Evolutionary conservation across 176 grass and related monocot genomes (phyloP), one percentile per base, ranked within the genome.

Genomic region (Ensete glaucum): DNA sequence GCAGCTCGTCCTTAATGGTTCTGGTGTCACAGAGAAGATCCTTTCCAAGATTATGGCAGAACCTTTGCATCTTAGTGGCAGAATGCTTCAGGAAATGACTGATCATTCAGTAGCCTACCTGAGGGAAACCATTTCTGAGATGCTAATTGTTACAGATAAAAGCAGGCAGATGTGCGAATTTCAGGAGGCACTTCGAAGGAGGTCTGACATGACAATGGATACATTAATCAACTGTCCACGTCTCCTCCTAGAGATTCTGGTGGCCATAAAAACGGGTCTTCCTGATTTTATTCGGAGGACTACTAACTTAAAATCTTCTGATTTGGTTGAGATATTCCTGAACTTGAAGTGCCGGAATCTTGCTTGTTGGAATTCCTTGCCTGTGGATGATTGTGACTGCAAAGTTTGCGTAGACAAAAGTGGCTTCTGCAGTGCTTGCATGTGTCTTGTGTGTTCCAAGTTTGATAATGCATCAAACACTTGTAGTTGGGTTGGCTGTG

Each of bases 81-180:
- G 90, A 79, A 93, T 98, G 90, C 90, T 98, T 93, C 90, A 91
- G 76, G 90, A 93, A 80, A 98, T 98, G 95, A 91, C 90, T 48
- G 86, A 85, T 26, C 89, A 78, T 80, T 98, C 95, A 76, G 79
- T 91, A 79, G 78, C 80, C 71, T 98, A 89, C 79, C 72, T 98
- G 77, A 98, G 83, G 84, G 82, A 98, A 74, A 83, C 90, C 22
- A 93, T 98, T 79, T 89, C 80, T 88, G 95, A 98, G 21, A 89
- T 93, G 77, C 80, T 98, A 76, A 80, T 80, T 8, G 78, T 77
- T 85, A 68, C 78, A 76, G 82, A 89, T 57, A 93, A 87, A 93
- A 93, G 71, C 79, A 80, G 78, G 21, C 80, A 93, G 21, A 70
- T 89, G 75, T 51, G 63, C 85, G 72, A 78, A 71, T 78, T 93